Conservation (phyloP, 139 green algal genomes). For the Ettlia oleoabundans region DNA sequence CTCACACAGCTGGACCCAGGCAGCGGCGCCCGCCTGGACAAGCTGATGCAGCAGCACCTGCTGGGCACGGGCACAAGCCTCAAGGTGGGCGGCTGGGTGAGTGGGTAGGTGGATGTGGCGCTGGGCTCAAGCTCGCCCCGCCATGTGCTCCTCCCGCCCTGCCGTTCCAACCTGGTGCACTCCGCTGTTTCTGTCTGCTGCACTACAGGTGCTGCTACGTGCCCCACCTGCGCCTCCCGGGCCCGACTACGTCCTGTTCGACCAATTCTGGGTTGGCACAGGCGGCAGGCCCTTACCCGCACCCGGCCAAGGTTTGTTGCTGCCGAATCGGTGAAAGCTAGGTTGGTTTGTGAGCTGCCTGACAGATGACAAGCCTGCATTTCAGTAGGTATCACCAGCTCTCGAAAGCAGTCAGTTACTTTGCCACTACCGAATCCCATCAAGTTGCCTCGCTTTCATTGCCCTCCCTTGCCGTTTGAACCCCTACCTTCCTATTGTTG, state of each 20-base stretch:
- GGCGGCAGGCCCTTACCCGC: conserved; percentile 62
- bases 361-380: no score
- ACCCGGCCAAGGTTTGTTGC: conserved; percentile 42
- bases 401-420: no score
- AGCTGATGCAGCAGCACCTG: conserved; percentile 73
- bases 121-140: no score
- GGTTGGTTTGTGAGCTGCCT: no score
- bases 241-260: conserved; percentile 81
- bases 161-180: background rate
- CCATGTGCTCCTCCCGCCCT: background rate
- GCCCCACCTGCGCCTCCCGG: conserved; percentile 46
- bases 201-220: conserved; percentile 57
- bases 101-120: background rate
- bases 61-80: conserved; percentile 59
- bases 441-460: no score
- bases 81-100: conserved; percentile 26
- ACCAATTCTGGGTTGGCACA: conserved; percentile 94
- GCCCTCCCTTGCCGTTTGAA: no score
- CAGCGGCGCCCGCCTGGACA: conserved; percentile 63
- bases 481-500: no score
- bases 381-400: no score
- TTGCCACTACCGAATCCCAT: no score
- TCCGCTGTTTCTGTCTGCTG: background rate
- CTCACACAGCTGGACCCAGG: conserved; percentile 80
- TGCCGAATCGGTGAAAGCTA: no score